Base-by-base conservation (phyloP, 306 rosid genomes). In the Acacia crassicarpa region DNA sequence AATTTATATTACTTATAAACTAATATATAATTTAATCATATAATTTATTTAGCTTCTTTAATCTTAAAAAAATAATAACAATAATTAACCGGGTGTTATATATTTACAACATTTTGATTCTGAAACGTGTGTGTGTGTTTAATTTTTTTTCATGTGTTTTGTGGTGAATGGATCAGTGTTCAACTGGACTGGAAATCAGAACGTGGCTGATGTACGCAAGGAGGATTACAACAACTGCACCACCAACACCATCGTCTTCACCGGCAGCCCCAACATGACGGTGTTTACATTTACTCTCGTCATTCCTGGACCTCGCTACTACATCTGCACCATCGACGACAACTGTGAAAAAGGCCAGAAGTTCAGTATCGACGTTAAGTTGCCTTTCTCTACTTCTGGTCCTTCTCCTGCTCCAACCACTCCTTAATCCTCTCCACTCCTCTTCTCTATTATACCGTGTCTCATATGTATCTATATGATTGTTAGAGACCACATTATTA, bases 341-440 rank as follows among this genome's bases (percentile, higher is more conserved):
- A 78, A 88, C 83, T 82, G 89, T 30, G 45, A 7, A 51, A 3
- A 30, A 4, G 91, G 86, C 63, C 86, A 83, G 72, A 85, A 88
- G 81, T 84, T 84, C 27, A 77, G 74, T 8, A 83, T 85, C 48
- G 23, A 59, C 17, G 84, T 81, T 27, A 81, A 76, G 49, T 75
- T 56, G 43, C 44, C 69, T 30, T 30, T 30, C 32, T 30, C 32
- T 30, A 30, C 32, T 30, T 30, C 32, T 1, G 68, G 78, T 20
- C 82, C 82, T n/a, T 5, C 32, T 10, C 15, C 65, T 32, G 35
- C 35, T 32, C 35, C 35, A 32, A 3, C 35, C 35, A 3, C 35
- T 32, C 35, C 35, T 32, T 32, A 32, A 48, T 48, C 3, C 16
- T 9, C 14, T 48, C 15, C 5, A 14, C 53, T 48, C 14, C 19